These are phyloP conservation scores for Coniochaeta pulveracea DNA, from an alignment of 2,329 filamentous ascomycete genomes.

Conservation along the genomic window DNA sequence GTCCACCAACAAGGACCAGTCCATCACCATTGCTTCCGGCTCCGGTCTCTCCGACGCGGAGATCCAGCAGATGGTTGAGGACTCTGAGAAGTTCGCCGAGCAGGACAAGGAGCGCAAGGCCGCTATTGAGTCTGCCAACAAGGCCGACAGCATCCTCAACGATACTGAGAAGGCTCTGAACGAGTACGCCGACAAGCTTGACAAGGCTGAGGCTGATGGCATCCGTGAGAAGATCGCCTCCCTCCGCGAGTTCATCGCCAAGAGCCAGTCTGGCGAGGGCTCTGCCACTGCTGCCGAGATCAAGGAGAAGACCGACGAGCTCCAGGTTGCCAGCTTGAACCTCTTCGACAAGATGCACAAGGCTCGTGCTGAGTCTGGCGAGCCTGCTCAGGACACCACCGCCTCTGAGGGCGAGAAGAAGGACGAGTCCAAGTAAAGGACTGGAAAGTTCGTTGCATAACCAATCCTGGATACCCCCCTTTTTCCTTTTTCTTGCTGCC, in stretches of 20 bases:
- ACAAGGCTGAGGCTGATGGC: slow-evolving; percentile 88
- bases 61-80: slow-evolving; percentile 95
- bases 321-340: slow-evolving; percentile 89
- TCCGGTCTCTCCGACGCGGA: slow-evolving; percentile 91
- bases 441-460: slow-evolving; percentile 7
- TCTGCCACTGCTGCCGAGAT: slow-evolving; percentile 79
- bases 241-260: slow-evolving; percentile 82
- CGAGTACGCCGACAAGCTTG: slow-evolving; percentile 90
- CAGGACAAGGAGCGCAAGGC: slow-evolving; percentile 93
- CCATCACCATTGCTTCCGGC: slow-evolving; percentile 95
- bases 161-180: slow-evolving; percentile 97
- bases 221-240: slow-evolving; percentile 87
- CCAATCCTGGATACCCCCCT: slow-evolving; percentile 15
- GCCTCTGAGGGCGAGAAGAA: slow-evolving; percentile 64
- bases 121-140: slow-evolving; percentile 93
- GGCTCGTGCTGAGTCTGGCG: slow-evolving; percentile 60
- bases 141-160: slow-evolving; percentile 89
- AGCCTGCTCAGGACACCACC: slow-evolving; percentile 41
- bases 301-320: slow-evolving; percentile 97
- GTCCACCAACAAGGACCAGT: slow-evolving; percentile 99
- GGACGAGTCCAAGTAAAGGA: slow-evolving; percentile 58
- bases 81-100: slow-evolving; percentile 94
- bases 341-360: slow-evolving; percentile 99
- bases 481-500: slow-evolving; percentile 11
- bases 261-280: slow-evolving; percentile 89